These are phyloP conservation scores for Coemansia sp. DNA, from an alignment of 192 early-diverging fungal genomes.

Conservation along the genomic window DNA sequence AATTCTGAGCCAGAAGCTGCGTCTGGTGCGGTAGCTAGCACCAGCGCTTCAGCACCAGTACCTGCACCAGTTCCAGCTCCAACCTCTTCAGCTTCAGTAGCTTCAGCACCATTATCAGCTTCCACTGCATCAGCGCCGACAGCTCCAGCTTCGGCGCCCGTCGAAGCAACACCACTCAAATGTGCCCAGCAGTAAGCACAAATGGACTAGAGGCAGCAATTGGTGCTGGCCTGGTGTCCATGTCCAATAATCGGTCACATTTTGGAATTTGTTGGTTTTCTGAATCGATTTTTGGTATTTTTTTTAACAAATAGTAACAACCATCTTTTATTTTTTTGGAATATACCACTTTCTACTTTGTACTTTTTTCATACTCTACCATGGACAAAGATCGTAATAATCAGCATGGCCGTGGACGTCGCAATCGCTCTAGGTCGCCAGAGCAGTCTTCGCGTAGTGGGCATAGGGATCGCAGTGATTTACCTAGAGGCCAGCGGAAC, in stretches of 20 bases:
- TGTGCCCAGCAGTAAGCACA: too few relatives aligned
- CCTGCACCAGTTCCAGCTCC: too few relatives aligned
- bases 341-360: background rate
- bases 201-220: too few relatives aligned
- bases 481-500: background rate
- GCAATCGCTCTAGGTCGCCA: slow-evolving; percentile 7
- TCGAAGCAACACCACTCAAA: too few relatives aligned
- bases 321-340: background rate
- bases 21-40: background rate
- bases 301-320: background rate
- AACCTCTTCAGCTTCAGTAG: too few relatives aligned
- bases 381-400: background rate
- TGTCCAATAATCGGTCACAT: background rate
- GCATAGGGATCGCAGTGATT: background rate
- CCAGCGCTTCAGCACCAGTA: too few relatives aligned
- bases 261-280: background rate
- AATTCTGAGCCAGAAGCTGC: background rate
- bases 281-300: background rate
- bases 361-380: background rate
- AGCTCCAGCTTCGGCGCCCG: too few relatives aligned
- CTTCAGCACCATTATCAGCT: background rate
- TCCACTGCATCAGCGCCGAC: background rate
- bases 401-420: background rate
- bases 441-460: background rate
- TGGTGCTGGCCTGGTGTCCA: too few relatives aligned